A percentile compares a stretch with the other conserved stretches of the same genome.
Conservation (phyloP, 306 rosid genomes). For the Prunus armeniaca region DNA sequence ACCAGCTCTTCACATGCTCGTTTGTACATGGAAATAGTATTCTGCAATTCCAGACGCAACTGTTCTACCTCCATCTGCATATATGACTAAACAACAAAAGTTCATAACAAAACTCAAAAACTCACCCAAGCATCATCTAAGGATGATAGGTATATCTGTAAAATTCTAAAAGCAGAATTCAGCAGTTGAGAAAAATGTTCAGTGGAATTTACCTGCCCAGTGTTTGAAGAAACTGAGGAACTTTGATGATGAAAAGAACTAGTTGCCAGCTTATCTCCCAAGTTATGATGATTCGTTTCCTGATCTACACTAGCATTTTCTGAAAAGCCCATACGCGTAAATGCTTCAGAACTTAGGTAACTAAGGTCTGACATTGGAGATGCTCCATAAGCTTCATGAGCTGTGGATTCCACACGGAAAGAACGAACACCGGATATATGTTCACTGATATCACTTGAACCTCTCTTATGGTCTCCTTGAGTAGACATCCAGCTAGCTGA, state of each 20-base stretch:
- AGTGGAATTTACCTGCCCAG: constrained; percentile 49
- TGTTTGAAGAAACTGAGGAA: constrained; percentile 42
- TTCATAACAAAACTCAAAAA: constrained; percentile 23
- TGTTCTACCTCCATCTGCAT: constrained; percentile 53
- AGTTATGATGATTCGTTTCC: constrained; percentile 34
- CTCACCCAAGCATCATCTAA: constrained; percentile 7
- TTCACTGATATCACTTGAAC: constrained; percentile 23
- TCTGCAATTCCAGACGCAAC: constrained; percentile 72
- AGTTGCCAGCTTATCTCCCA: constrained; percentile 35
- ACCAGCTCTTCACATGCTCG: constrained; percentile 74
- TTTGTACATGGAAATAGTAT: constrained; percentile 69
- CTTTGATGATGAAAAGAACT: constrained; percentile 32
- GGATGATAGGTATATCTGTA: neutral
- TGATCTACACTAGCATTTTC: constrained; percentile 25
- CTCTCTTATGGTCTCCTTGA: constrained; percentile 29
- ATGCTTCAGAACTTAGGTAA: constrained; percentile 42
- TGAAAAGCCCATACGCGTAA: constrained; percentile 26
- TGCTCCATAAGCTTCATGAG: constrained; percentile 31
- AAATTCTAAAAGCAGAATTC: neutral
- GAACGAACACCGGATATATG: constrained; percentile 37
- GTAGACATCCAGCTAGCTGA: constrained; percentile 28
- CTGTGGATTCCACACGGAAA: constrained; percentile 30
- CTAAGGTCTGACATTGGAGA: constrained; percentile 47
- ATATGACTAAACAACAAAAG: constrained; percentile 39
- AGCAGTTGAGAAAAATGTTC: neutral